Percentiles rank a stretch among this genome's conserved stretches.
phyloP scores from a whole-genome alignment of 2,329 filamentous ascomycete species.

The Penicillium sp. region DNA sequence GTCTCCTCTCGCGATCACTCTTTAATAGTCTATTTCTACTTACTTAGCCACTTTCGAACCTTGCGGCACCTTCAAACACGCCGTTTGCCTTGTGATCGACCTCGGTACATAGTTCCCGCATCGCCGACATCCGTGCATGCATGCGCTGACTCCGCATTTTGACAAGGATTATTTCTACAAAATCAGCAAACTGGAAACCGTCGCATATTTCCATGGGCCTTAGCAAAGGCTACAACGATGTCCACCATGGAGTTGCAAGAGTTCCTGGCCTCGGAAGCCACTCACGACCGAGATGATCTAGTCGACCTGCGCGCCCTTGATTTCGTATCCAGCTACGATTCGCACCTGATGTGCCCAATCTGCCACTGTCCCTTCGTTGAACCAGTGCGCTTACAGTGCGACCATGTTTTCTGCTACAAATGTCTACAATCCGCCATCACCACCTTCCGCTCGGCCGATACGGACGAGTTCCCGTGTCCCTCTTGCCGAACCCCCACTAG shows the following conservation, averaged over 20 bases:
- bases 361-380: conserved; percentile 62
- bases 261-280: conserved; percentile 31
- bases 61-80: conserved; percentile 24
- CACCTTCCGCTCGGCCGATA: conserved; percentile 29
- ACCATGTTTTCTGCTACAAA: conserved; percentile 62
- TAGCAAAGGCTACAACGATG: not conserved
- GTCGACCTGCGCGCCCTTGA: conserved; percentile 60
- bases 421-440: conserved; percentile 55
- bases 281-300: conserved; percentile 27
- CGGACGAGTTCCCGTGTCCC: conserved; percentile 51
- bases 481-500: conserved; percentile 53
- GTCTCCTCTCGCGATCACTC: not conserved
- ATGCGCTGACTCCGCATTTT: conserved; percentile 12
- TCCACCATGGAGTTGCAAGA: conserved; percentile 33
- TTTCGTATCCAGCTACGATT: conserved; percentile 56
- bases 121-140: conserved; percentile 8
- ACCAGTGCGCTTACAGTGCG: conserved; percentile 59
- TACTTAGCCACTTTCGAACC: conserved; percentile 10
- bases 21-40: not conserved
- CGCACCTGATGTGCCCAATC: conserved; percentile 63
- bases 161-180: conserved; percentile 3
- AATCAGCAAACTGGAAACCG: not conserved
- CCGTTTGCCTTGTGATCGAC: conserved; percentile 8
- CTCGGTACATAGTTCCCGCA: conserved; percentile 20
- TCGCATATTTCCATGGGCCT: not conserved